phyloP scores from a whole-genome alignment of 2,329 filamentous ascomycete genomes.

The Aspergillus uvarum region DNA sequence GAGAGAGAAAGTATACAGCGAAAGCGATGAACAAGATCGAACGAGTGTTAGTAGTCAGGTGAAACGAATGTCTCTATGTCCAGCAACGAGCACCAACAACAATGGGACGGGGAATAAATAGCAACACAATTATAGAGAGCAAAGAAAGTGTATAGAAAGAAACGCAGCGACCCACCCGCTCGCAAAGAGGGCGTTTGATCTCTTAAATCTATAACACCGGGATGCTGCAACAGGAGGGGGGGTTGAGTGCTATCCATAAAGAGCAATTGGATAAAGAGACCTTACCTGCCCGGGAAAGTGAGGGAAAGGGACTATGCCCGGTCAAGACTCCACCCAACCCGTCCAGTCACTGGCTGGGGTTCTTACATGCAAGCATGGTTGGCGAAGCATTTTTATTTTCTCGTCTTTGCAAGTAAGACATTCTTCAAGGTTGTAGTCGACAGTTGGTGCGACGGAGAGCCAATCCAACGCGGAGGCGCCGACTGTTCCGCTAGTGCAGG shows the following conservation, averaged over 20 bases:
- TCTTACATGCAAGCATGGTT: not conserved
- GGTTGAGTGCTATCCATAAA: not conserved
- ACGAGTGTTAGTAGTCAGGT: slow-evolving; percentile 30
- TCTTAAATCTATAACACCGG: slow-evolving; percentile 1
- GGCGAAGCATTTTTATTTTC: not conserved
- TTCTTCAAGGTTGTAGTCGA: not conserved
- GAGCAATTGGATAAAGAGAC: not conserved
- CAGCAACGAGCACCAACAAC: slow-evolving; percentile 7
- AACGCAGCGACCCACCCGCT: not conserved
- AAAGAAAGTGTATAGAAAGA: not conserved
- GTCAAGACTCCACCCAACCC: not conserved
- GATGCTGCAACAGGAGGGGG: not conserved
- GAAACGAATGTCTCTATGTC: slow-evolving; percentile 13
- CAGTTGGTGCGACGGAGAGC: not conserved
- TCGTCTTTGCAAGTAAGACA: not conserved
- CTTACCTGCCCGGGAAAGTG: no score
- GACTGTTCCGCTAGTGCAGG: slow-evolving; percentile 23
- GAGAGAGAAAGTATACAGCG: not conserved
- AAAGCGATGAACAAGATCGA: slow-evolving; percentile 12
- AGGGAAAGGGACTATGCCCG: not conserved
- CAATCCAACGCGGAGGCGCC: slow-evolving; percentile 8
- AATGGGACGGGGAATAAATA: slow-evolving; percentile 4
- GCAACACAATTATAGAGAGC: not conserved
- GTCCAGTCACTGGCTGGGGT: not conserved
- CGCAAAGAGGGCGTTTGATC: not conserved